phyloP scores from a whole-genome alignment of 2,329 filamentous ascomycete genomes.

The Colletotrichum noveboracense region DNA sequence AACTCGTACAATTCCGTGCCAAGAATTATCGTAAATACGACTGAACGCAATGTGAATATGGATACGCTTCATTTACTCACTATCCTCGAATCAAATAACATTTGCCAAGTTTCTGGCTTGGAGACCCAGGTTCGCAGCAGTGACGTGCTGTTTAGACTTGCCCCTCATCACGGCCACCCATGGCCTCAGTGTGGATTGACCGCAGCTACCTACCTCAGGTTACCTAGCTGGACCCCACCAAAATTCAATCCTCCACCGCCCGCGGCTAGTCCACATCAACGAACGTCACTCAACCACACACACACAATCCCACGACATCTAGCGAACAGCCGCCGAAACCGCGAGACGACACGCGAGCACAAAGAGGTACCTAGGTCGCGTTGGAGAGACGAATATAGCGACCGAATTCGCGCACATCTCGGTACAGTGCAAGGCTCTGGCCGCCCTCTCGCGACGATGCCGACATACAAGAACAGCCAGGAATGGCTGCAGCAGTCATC shows the following conservation, averaged over 20 bases:
- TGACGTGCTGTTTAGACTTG: not conserved
- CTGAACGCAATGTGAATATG: not conserved
- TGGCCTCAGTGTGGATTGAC: not conserved
- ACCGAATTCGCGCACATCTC: not conserved
- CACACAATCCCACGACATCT: not conserved
- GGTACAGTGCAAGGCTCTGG: not conserved
- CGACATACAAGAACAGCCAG: conserved; percentile 80
- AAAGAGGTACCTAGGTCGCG: not conserved
- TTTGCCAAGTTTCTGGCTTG: not conserved
- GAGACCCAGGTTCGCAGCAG: not conserved
- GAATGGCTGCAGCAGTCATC: conserved; percentile 91
- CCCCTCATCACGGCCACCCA: not conserved
- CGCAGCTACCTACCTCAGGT: not conserved
- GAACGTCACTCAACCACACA: conserved; percentile 1
- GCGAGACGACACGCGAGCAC: not conserved
- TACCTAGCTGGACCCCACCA: conserved; percentile 3
- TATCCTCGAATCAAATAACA: not conserved
- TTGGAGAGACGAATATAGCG: not conserved
- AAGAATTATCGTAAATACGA: not conserved
- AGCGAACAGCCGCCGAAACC: not conserved
- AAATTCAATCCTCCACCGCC: conserved; percentile 5
- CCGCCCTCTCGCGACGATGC: conserved; percentile 62
- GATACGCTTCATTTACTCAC: not conserved
- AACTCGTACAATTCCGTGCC: not conserved
- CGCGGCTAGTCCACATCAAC: not conserved